Base-by-base conservation (phyloP, 108 stramenopile genomes). In the Nitzschia sp. region DNA sequence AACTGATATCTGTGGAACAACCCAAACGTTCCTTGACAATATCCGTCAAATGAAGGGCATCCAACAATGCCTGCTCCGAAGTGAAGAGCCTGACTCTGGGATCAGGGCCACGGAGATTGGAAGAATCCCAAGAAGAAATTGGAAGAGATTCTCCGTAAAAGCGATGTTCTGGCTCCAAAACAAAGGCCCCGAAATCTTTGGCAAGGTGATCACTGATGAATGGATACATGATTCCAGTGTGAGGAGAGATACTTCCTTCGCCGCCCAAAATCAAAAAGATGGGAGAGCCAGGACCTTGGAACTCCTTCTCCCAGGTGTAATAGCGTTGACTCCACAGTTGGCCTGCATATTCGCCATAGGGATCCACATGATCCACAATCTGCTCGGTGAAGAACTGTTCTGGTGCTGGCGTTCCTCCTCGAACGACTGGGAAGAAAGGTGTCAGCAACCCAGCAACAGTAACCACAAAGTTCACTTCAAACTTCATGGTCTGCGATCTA, bases 201-300 rank as follows among this genome's bases (percentile, higher is more conserved):
- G 92, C 89, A 51, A 90, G 71, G 57, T 82, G 75, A 38, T 89
- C 62, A 9, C 71, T 79, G 7, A 94, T 71, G 66, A 90, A 90
- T 5, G 92, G 92, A 78, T 94, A 94, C 22, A 80, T 73, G 44
- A 94, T 71, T 17, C 89, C 89, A 10, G 70, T 65, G 1, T 53
- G 34, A 50, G 70, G 67, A 44, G 78, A 67, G 29, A 93, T 76
- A 22, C 74, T 75, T 1, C 89, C 87, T 73, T 93, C 92, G 10
- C 92, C 92, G 41, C 92, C 92, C 25, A 93, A 58, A 57, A 93
- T 78, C 21, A 90, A 15, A 50, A 93, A 87, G 43, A 93, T 90
- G 48, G 92, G 86, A 75, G 70, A 69, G 10, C 92, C 92, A n/a
- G 87, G 86, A 9, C 92, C 89, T 25, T 73, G 22, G 62, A 87